Evolutionary conservation across 805 yeast species (phyloP).

Genomic region (Spathaspora sp.): DNA sequence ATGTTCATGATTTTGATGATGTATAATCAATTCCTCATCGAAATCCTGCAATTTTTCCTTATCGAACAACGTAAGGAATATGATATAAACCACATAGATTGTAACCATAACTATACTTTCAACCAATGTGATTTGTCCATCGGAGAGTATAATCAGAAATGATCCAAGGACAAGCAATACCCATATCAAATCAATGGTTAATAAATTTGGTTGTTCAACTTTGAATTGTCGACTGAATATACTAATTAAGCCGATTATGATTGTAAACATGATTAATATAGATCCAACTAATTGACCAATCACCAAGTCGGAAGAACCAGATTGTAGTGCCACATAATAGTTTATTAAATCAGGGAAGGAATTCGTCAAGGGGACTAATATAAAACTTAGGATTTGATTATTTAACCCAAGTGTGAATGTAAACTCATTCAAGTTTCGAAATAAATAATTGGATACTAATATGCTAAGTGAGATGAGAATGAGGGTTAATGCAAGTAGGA

Average conservation of each 20-base stretch:
- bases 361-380: conserved; percentile 34
- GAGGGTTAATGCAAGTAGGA: conserved; percentile 12
- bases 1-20: conserved; percentile 2
- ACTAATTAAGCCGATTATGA: conserved; percentile 33
- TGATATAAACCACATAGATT: conserved; percentile 21
- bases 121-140: conserved; percentile 27
- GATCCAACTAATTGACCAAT: conserved; percentile 38
- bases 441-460: conserved; percentile 31
- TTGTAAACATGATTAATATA: conserved; percentile 26
- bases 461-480: conserved; percentile 25
- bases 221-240: conserved; percentile 18
- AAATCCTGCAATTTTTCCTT: conserved; percentile 11
- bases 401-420: conserved; percentile 20
- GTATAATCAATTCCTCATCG: conserved; percentile 8
- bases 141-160: conserved; percentile 27
- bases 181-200: conserved; percentile 27
- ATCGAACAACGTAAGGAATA: conserved; percentile 17
- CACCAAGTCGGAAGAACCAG: conserved; percentile 28
- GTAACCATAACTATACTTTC: conserved; percentile 27
- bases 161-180: conserved; percentile 22
- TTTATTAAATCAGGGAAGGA: conserved; percentile 36
- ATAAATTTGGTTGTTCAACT: conserved; percentile 14
- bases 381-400: conserved; percentile 27
- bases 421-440: conserved; percentile 25
- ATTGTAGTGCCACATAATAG: conserved; percentile 25